Evolutionary conservation across 805 yeast species (phyloP).

Genomic region (Pichia californica): DNA sequence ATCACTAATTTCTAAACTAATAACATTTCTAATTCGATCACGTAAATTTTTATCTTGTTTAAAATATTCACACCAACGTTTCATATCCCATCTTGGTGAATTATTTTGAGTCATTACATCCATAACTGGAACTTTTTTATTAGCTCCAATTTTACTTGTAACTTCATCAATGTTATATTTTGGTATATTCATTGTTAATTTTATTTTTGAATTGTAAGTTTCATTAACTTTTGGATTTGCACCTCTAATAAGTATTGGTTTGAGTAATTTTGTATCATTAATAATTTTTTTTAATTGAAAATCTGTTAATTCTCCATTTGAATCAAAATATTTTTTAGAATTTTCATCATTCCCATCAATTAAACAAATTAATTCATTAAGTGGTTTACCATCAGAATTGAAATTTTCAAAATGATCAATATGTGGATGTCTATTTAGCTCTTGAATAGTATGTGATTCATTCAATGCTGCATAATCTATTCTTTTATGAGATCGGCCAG

Average conservation of each 20-base stretch:
- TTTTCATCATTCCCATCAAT: constrained; percentile 20
- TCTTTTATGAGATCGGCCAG: constrained; percentile 30
- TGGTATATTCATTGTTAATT: constrained; percentile 36
- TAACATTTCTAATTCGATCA: constrained; percentile 70
- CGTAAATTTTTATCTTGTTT: constrained; percentile 36
- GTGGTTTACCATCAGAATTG: neutral
- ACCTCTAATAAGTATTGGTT: constrained; percentile 28
- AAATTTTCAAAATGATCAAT: constrained; percentile 26
- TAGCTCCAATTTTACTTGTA: constrained; percentile 54
- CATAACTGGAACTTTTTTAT: constrained; percentile 70
- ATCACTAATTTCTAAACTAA: constrained; percentile 70
- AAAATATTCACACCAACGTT: constrained; percentile 71
- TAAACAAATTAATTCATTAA: constrained; percentile 22
- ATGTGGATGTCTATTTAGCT: constrained; percentile 55
- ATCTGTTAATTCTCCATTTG: constrained; percentile 22
- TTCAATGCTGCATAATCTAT: constrained; percentile 77
- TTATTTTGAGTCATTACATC: constrained; percentile 79
- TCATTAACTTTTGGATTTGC: constrained; percentile 17
- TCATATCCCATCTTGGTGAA: constrained; percentile 60
- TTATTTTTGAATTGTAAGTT: constrained; percentile 11
- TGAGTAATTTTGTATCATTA: constrained; percentile 22
- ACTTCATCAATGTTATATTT: constrained; percentile 50
- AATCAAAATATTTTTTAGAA: neutral
- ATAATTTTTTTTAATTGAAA: constrained; percentile 19
- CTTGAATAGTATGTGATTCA: constrained; percentile 55